Conservation (phyloP, 83 land plant genomes). For the Larix sibirica region DNA sequence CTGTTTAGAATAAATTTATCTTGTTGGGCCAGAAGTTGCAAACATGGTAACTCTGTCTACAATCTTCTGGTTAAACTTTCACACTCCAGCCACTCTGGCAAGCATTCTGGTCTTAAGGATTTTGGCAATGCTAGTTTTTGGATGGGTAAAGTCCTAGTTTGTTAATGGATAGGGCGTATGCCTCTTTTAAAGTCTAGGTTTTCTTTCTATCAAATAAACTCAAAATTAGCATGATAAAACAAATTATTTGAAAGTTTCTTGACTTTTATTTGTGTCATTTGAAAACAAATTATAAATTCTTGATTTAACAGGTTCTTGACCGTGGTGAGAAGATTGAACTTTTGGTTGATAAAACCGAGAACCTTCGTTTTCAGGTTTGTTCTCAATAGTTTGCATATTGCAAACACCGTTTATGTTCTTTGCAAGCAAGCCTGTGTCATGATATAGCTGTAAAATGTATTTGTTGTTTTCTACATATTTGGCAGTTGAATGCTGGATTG, state of each 20-base stretch:
- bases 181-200: neutral
- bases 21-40: neutral
- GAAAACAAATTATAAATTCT: neutral
- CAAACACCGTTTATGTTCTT: neutral
- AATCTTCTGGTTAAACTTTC: neutral
- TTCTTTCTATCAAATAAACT: neutral
- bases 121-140: neutral
- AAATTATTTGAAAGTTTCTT: no score
- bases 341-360: slow-evolving; percentile 85
- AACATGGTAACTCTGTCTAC: neutral
- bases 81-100: neutral
- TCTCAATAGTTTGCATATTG: neutral
- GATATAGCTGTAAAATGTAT: neutral
- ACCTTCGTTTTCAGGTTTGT: slow-evolving; percentile 71
- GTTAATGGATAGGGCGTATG: neutral
- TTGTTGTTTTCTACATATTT: neutral
- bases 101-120: neutral
- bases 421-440: neutral
- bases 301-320: slow-evolving; percentile 60
- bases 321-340: slow-evolving; percentile 89
- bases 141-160: neutral
- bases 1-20: no score
- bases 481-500: no score
- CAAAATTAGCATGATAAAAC: neutral
- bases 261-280: neutral